A percentile compares a stretch with the other conserved stretches of the same genome.
These are phyloP conservation scores for Acanthamoeba polyphaga DNA, from an alignment of 208 protist species.

Conservation along the genomic window DNA sequence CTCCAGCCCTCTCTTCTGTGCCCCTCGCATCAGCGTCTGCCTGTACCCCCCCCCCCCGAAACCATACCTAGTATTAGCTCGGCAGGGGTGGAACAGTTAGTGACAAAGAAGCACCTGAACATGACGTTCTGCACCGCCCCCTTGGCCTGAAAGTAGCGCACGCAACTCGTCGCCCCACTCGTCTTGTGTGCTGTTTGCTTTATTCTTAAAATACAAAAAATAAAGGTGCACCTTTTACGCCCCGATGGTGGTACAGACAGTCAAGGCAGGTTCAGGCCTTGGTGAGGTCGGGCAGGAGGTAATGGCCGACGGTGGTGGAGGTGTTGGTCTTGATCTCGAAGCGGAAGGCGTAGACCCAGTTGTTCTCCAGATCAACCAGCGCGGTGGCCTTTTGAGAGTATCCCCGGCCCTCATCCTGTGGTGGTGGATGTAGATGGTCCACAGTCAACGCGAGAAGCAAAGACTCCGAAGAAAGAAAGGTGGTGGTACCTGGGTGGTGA, in stretches of 20 bases:
- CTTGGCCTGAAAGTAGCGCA: conserved; percentile 7
- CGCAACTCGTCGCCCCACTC: not conserved
- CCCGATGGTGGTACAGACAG: no score
- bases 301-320: conserved; percentile 3
- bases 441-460: not conserved
- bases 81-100: no score
- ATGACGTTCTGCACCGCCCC: conserved; percentile 44
- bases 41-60: not conserved
- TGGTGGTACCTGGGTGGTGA: not conserved
- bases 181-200: not conserved
- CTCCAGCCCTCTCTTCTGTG: not conserved
- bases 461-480: no score
- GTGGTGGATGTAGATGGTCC: no score
- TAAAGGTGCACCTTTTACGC: not conserved
- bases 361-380: conserved; percentile 37
- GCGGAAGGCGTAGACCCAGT: conserved; percentile 60
- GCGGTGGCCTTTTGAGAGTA: not conserved
- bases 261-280: no score
- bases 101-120: not conserved
- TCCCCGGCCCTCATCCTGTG: not conserved
- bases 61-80: not conserved
- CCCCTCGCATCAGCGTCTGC: conserved; percentile 32
- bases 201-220: not conserved
- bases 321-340: conserved; percentile 52
- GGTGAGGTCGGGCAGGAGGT: conserved; percentile 31